Percentiles rank a stretch among this genome's conserved stretches.
Conservation (phyloP, 2,329 filamentous ascomycete species). For the Lasiodiplodia sp. region DNA sequence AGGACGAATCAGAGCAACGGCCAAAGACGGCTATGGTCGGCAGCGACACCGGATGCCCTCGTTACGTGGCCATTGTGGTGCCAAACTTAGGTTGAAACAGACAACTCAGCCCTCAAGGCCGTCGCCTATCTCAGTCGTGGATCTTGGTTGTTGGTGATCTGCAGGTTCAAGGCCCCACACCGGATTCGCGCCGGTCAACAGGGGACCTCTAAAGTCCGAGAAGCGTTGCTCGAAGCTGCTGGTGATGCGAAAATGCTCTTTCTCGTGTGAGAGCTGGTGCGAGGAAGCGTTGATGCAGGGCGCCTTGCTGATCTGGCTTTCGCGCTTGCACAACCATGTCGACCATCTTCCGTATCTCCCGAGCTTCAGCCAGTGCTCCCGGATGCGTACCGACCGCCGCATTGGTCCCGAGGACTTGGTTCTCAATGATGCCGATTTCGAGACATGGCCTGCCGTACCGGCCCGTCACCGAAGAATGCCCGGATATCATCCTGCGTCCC, state of each 20-base stretch:
- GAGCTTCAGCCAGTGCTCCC: not conserved
- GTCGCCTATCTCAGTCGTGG: not conserved
- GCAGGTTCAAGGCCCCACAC: not conserved
- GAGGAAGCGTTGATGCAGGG: not conserved
- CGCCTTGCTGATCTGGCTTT: not conserved
- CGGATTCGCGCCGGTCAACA: slow-evolving; percentile 9
- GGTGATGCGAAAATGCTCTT: not conserved
- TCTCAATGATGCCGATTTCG: not conserved
- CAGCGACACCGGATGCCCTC: not conserved
- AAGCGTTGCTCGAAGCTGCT: not conserved
- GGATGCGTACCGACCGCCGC: not conserved
- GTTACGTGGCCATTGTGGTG: not conserved
- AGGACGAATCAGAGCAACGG: not conserved
- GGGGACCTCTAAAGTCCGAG: not conserved
- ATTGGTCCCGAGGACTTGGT: not conserved
- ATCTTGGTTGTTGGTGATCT: slow-evolving; percentile 18
- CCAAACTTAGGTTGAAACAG: not conserved
- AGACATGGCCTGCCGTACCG: not conserved
- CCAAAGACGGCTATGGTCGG: not conserved
- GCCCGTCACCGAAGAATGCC: slow-evolving; percentile 3
- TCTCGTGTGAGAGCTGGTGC: not conserved
- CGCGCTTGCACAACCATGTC: not conserved
- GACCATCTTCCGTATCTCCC: not conserved
- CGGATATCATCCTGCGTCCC: not conserved
- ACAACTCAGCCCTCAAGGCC: not conserved